Evolutionary conservation across 2,329 filamentous ascomycete genomes (phyloP).

Genomic region (Neofusicoccum cordaticola): DNA sequence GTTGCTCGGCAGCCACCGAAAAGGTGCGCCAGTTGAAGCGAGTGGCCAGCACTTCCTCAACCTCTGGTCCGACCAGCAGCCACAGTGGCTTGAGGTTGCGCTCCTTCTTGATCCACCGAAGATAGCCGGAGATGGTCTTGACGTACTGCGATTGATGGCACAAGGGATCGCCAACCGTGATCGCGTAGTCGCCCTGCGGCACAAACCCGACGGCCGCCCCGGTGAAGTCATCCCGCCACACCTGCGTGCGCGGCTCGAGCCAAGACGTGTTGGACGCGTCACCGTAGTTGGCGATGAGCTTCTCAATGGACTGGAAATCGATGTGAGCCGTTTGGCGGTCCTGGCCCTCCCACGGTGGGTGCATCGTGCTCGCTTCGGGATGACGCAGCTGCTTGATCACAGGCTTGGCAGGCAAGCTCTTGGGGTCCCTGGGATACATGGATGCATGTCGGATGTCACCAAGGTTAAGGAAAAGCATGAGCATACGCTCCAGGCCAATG

Average conservation of each 20-base stretch:
- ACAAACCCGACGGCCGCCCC: conserved; percentile 86
- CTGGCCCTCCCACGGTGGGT: conserved; percentile 61
- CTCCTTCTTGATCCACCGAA: conserved; percentile 71
- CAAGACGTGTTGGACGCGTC: conserved; percentile 93
- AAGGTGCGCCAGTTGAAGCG: conserved; percentile 85
- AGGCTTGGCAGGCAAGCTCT: conserved; percentile 72
- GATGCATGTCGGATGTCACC: conserved; percentile 88
- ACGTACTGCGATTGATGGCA: conserved; percentile 76
- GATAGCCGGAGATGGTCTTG: conserved; percentile 69
- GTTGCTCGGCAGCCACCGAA: conserved; percentile 85
- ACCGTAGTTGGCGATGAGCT: conserved; percentile 92
- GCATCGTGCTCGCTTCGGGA: conserved; percentile 79
- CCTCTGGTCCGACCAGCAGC: conserved; percentile 77
- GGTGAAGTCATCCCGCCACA: conserved; percentile 77
- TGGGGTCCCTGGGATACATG: conserved; percentile 83
- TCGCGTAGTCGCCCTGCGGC: conserved; percentile 70
- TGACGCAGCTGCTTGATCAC: conserved; percentile 68
- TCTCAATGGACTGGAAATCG: conserved; percentile 71
- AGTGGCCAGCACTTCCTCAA: conserved; percentile 75
- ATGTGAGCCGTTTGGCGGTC: conserved; percentile 46
- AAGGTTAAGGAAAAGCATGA: conserved; percentile 81
- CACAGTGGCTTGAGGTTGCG: conserved; percentile 75
- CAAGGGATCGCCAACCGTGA: conserved; percentile 83
- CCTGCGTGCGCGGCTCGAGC: conserved; percentile 82
- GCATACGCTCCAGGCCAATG: conserved; percentile 82